phyloP scores from a whole-genome alignment of 768 basidiomycete genomes.

The Rhodotorula babjevae region DNA sequence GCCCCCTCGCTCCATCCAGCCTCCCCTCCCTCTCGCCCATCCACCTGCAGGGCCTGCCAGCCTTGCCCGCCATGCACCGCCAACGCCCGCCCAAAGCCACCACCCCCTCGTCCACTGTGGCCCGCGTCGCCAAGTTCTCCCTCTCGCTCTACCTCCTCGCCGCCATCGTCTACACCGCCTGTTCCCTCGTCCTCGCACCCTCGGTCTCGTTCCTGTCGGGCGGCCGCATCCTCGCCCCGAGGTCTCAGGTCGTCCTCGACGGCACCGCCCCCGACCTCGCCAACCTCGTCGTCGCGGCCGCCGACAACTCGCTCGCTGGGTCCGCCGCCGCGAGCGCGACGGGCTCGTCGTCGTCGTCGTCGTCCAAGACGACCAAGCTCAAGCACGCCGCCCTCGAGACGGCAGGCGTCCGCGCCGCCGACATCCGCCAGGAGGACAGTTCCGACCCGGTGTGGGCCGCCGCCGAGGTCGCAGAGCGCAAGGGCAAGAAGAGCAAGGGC shows the following conservation, averaged over 20 bases:
- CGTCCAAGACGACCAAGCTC: slow-evolving; percentile 8
- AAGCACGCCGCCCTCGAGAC: slow-evolving; percentile 36
- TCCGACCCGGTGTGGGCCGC: slow-evolving; percentile 36
- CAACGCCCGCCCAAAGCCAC: neutral
- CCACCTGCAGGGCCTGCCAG: neutral
- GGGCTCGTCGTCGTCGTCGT: neutral
- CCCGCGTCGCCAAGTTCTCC: slow-evolving; percentile 20
- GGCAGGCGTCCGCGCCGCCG: slow-evolving; percentile 34
- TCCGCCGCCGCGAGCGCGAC: neutral
- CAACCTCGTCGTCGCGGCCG: neutral
- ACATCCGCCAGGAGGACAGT: slow-evolving; percentile 33
- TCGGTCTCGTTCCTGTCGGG: slow-evolving; percentile 16
- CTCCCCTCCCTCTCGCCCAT: neutral
- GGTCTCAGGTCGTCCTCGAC: neutral
- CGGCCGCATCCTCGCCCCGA: neutral
- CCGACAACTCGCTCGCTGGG: neutral
- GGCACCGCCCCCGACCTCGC: too few species aligned
- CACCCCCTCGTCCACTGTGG: slow-evolving; percentile 7
- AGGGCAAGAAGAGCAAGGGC: slow-evolving; percentile 23
- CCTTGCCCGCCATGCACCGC: neutral
- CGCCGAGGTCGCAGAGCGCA: slow-evolving; percentile 30
- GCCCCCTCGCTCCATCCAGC: neutral
- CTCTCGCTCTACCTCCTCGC: slow-evolving; percentile 36
- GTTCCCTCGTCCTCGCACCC: slow-evolving; percentile 31
- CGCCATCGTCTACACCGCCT: slow-evolving; percentile 40